Evolutionary conservation across 805 yeast species (phyloP), one percentile per base, ranked within the genome.

Genomic region (Saccharomycopsis fermentans): DNA sequence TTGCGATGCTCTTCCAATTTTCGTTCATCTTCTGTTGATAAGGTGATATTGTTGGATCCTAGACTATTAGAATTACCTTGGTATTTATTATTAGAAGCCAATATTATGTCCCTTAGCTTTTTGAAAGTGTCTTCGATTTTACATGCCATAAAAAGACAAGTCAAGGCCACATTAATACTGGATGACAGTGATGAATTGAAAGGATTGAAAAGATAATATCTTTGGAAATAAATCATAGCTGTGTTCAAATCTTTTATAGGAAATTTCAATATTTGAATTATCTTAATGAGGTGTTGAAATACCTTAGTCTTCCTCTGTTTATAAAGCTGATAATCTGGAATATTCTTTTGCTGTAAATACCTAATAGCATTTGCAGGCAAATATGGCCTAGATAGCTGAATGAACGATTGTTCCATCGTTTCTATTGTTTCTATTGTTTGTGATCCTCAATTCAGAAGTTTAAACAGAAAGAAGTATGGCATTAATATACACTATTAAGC

Each of bases 81-180:
- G 32, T 63, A 58, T 64, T 74, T 67, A 64, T 68, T 73, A 65
- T 77, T 74, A 36, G 79, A 79, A 16, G 77, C 81, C 2, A 71
- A 68, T 52, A 84, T 77, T 12, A 90, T 76, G 52, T 86, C 88
- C 56, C 81, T 75, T 16, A 86, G 69, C 64, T 86, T 86, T 68
- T 89, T 90, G 48, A 90, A 84, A 48, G 90, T 87, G 66, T 90
- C 97, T 66, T 88, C 95, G 63, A 83, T 82, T 69, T 90, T 89
- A 50, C 84, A 74, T 2, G 96, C 86, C 16, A 88, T 73, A 59
- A 87, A 79, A 6, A 90, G 68, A 57, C 90, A 79, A 9, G 92
- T 78, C 8, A 84, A 70, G 0, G 88, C 87, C n/a, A 87, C 79
- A 51, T 84, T 83, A 63, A 76, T 76, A 51, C 83, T 81, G 56